Evolutionary conservation across 202 grass and related monocot species (phyloP).

Genomic region (Setaria viridis): DNA sequence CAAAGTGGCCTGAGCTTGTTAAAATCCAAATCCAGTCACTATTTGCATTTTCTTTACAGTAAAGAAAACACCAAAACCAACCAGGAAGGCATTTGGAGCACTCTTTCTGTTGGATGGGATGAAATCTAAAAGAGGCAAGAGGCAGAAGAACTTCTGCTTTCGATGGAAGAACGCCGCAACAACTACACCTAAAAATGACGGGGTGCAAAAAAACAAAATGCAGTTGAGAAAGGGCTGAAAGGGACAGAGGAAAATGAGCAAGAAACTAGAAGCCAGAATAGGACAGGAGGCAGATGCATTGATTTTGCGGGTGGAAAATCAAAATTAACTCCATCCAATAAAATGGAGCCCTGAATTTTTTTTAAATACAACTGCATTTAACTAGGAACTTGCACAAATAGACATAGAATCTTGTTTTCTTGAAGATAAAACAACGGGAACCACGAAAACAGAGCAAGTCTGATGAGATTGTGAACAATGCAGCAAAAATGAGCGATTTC

Average conservation of each 20-base stretch:
- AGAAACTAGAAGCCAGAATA: slow-evolving; percentile 23
- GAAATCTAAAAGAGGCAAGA: slow-evolving; percentile 13
- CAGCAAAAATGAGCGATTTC: background rate
- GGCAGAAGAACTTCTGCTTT: slow-evolving; percentile 7
- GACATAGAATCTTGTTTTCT: background rate
- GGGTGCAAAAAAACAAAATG: slow-evolving; percentile 9
- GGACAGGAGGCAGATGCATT: slow-evolving; percentile 18
- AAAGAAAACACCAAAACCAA: background rate
- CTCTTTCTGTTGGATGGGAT: slow-evolving; percentile 7
- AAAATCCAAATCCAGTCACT: slow-evolving; percentile 8
- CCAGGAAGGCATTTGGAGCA: slow-evolving; percentile 18
- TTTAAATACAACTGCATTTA: background rate
- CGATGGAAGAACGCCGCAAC: slow-evolving; percentile 8
- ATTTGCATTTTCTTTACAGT: background rate
- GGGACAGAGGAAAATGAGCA: background rate
- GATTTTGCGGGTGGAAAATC: slow-evolving; percentile 13
- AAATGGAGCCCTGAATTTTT: background rate
- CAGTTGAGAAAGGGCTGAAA: slow-evolving; percentile 28
- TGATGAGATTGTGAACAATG: slow-evolving; percentile 11
- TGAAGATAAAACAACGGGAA: background rate
- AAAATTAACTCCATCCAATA: slow-evolving; percentile 24
- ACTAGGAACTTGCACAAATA: background rate
- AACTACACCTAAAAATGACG: slow-evolving; percentile 35
- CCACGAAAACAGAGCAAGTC: background rate
- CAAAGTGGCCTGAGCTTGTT: background rate